These are phyloP conservation scores for Pharus latifolius DNA, from an alignment of 176 grass and related monocot genomes.

Conservation along the genomic window DNA sequence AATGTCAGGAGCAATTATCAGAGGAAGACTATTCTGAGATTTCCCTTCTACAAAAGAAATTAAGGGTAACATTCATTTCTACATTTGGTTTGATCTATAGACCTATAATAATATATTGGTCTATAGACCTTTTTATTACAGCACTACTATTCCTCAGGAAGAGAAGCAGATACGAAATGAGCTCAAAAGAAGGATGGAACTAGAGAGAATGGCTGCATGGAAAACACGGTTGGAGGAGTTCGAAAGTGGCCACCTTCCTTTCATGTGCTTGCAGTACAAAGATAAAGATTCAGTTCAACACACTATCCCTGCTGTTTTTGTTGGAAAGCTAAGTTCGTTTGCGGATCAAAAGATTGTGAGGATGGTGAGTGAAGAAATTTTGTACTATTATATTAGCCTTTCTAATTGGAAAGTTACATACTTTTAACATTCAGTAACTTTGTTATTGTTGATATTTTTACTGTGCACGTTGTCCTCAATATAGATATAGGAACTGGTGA, in stretches of 20 bases:
- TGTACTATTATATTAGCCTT: neutral
- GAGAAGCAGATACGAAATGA: constrained; percentile 75
- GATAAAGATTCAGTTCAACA: constrained; percentile 96
- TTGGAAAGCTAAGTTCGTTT: constrained; percentile 62
- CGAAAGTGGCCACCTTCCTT: constrained; percentile 81
- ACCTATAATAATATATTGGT: neutral
- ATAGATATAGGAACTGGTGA: neutral
- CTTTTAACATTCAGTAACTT: neutral
- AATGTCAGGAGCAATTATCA: constrained; percentile 76
- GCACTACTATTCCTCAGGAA: constrained; percentile 34
- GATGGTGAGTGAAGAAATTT: constrained; percentile 35
- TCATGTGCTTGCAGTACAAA: constrained; percentile 93
- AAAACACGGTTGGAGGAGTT: constrained; percentile 66
- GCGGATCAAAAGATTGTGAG: constrained; percentile 49
- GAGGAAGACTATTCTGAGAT: constrained; percentile 81
- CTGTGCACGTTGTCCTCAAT: neutral
- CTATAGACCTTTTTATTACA: too few relatives aligned
- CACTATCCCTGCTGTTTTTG: constrained; percentile 72
- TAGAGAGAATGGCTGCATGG: constrained; percentile 86
- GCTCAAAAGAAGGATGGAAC: constrained; percentile 75
- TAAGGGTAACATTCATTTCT: constrained; percentile 53
- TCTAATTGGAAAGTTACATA: neutral
- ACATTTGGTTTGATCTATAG: constrained; percentile 1
- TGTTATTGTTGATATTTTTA: neutral
- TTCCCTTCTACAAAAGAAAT: constrained; percentile 57